Evolutionary conservation across 192 early-diverging fungal species (phyloP).

Genomic region (Coemansia sp.): DNA sequence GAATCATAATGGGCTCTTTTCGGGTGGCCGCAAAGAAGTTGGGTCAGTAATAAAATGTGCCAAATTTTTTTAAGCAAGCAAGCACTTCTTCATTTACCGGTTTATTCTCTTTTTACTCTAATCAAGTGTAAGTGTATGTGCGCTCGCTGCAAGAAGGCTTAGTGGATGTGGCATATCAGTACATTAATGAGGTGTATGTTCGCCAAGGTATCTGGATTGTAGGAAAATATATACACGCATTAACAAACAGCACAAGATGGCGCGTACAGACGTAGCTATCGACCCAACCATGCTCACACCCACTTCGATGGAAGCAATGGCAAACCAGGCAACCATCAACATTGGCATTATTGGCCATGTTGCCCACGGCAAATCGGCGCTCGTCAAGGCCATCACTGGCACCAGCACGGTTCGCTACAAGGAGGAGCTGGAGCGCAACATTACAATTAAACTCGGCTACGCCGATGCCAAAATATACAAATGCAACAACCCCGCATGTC

Average conservation of each 20-base stretch:
- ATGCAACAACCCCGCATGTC: conserved; percentile 86
- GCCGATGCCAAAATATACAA: conserved; percentile 99
- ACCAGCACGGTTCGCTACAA: neutral
- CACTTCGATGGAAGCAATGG: neutral
- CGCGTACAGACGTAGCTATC: neutral
- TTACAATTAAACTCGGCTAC: conserved; percentile 98
- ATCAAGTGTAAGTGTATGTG: no score
- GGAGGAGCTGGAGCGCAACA: conserved; percentile 23
- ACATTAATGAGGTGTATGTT: no score
- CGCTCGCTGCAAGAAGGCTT: no score
- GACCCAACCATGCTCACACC: neutral
- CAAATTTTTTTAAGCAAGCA: no score
- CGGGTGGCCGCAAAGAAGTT: no score
- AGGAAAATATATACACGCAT: no score
- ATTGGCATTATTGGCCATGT: neutral
- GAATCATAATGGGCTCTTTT: no score
- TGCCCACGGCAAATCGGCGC: neutral
- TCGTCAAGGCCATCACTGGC: neutral
- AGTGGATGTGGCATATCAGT: no score
- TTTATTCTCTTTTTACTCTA: no score
- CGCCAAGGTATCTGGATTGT: no score
- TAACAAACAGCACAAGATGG: neutral
- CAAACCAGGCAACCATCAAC: neutral
- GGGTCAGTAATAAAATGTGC: no score
- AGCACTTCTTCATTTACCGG: no score